Evolutionary conservation across 2,329 filamentous ascomycete species (phyloP).

Genomic region (Trichoderma sp.): DNA sequence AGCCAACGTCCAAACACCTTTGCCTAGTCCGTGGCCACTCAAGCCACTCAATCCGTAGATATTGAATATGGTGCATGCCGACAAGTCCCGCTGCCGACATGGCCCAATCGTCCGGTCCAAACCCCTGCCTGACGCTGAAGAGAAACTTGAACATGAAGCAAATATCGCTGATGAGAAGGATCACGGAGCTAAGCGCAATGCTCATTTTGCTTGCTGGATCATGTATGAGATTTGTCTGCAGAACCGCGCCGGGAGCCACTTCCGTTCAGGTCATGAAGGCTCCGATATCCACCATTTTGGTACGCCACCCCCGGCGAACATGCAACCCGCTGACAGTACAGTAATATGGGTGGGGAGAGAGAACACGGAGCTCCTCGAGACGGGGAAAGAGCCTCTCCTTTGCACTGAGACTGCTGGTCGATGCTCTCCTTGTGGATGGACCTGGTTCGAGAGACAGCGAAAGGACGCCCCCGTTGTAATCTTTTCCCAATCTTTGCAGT

Average conservation of each 20-base stretch:
- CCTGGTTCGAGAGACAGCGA: not conserved
- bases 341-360: not conserved
- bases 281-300: not conserved
- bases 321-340: not conserved
- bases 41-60: conserved; percentile 33
- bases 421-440: not conserved
- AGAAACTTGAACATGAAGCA: conserved; percentile 34
- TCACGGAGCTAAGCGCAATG: conserved; percentile 30
- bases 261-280: not conserved
- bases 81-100: conserved; percentile 34
- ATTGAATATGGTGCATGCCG: conserved; percentile 33
- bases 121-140: conserved; percentile 38
- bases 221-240: not conserved
- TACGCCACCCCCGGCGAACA: not conserved
- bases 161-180: conserved; percentile 30
- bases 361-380: not conserved
- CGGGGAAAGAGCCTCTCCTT: not conserved
- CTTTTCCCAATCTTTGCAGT: too few relatives aligned
- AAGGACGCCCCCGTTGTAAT: not conserved
- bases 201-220: not conserved
- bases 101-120: conserved; percentile 41
- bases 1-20: conserved; percentile 41
- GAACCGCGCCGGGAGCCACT: not conserved
- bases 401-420: not conserved
- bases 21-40: conserved; percentile 37